Evolutionary conservation across 768 basidiomycete species (phyloP), one percentile per base, ranked within the genome.

Genomic region (Calvatia gigantea): DNA sequence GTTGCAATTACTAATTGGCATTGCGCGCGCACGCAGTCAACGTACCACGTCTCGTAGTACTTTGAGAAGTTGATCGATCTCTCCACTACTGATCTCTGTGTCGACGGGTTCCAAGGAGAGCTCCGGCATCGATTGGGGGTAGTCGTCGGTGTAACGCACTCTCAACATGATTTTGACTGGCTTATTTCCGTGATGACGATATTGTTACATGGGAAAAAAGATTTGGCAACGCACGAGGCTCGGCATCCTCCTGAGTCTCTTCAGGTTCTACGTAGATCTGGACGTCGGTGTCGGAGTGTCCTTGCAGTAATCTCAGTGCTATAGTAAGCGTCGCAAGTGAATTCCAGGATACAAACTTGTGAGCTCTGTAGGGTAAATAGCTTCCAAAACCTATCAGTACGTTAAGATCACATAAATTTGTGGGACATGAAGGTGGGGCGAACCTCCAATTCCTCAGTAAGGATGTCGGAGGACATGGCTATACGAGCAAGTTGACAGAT

Each of bases 301-400:
- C 98, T 89, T 63, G 63, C 53, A 60, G 71, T 66, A 71, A 70
- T 68, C 74, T 84, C 72, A 86, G 81, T 70, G 53, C 51, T 56
- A 61, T 65, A 65, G 53, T 53, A 54, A 58, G 66, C 65, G 60
- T 61, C 62, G 60, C 62, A 31, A 54, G 64, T 61, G 67, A 59
- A 58, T 64, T 66, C 64, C 66, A 64, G 61, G 64, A 62, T 60
- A 89, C 94, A 67, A 75, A 97, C 95, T 89, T 65, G 87, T 81
- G 56, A 97, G 76, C 70, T 98, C 96, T 61, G 91, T 87, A 4
- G 96, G 93, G 70, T 96, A 98, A 69, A 98, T 98, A 2, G 93
- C 87, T 73, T 96, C 94, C 62, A 98, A 81, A 25, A 97, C 94
- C 89, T 96, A 64, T 17, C 38, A 43, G 19, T 47, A 44, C 35